Base-by-base conservation (phyloP, 2,329 filamentous ascomycete genomes). In the Hypoxylon sp. region DNA sequence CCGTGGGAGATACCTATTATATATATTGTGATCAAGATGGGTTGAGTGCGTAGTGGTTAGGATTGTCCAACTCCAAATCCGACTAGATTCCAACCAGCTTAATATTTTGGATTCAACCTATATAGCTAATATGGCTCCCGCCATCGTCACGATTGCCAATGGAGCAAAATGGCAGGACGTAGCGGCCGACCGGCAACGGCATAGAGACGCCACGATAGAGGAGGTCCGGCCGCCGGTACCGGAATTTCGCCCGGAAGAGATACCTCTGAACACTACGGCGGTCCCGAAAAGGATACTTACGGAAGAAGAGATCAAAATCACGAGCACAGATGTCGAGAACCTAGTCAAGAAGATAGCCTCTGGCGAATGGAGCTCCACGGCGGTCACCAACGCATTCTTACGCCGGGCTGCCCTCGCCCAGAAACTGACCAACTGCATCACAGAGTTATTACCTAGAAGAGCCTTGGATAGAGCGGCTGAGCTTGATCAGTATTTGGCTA, bases 401-500 rank as follows among this genome's bases (percentile, higher is more conserved):
- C 80, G 85, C 49, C 79, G 88, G 44, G 88, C 88, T 27, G 85
- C 76, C 3, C 75, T 89, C 20, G 86, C 87, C 1, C 85, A 86
- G 68, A 82, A 81, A 71, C 77, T 86, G 2, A 44, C 66, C 2
- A 78, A 78, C 64, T 76, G 74, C 56, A 66, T 76, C 53, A 75
- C 75, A 7, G 76, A 77, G 57, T 42, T 78, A 13, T 58, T 78
- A 10, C 66, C 73, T 0, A 70, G 68, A 27, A 59, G 59, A 46
- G 76, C 75, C 7, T 44, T 77, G 5, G 51, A 69, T 13, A 62
- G 74, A 25, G 74, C 75, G 2, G 62, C 70, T 2, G 72, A 77
- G 48, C 66, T 77, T 1, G 76, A 77, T 49, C 42, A 63, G 8
- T 72, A 76, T 54, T 51, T 77, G 2, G 66, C 67, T 25, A 46